A percentile compares a stretch with the other conserved stretches of the same genome.
Evolutionary conservation across 2,329 filamentous ascomycete genomes (phyloP).

Genomic region (Cladosporium sp.): DNA sequence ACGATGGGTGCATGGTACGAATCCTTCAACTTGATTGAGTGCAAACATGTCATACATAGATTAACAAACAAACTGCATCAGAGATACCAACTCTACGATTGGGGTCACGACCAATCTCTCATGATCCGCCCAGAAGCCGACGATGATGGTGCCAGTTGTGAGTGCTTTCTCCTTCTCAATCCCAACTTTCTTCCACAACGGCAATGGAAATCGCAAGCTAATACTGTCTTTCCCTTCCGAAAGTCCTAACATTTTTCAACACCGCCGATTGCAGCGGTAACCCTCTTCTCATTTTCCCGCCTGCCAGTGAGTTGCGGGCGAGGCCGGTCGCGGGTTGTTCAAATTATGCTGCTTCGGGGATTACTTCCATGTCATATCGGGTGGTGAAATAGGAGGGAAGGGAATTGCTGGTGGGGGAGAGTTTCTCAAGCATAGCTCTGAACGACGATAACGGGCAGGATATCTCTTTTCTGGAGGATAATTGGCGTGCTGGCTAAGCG

Average conservation of each 20-base stretch:
- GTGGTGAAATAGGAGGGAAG: neutral
- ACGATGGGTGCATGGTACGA: constrained; percentile 4
- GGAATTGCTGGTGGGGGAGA: too few relatives aligned
- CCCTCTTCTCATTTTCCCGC: constrained; percentile 2
- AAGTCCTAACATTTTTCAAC: constrained; percentile 2
- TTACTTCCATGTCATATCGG: constrained; percentile 5
- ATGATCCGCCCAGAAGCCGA: constrained; percentile 1
- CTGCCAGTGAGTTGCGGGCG: constrained; percentile 3
- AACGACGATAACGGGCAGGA: too few relatives aligned
- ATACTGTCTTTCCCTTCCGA: neutral
- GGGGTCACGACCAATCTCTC: constrained; percentile 6
- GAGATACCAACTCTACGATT: constrained; percentile 6
- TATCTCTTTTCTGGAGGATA: too few relatives aligned
- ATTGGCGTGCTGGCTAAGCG: too few relatives aligned
- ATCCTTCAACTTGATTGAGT: too few relatives aligned
- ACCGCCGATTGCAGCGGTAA: constrained; percentile 4
- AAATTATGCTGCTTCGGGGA: constrained; percentile 8
- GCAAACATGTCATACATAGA: neutral
- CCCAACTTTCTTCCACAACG: neutral
- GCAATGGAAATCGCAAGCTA: neutral
- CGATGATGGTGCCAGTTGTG: neutral
- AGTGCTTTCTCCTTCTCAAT: neutral
- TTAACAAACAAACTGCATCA: neutral
- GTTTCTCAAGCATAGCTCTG: too few relatives aligned
- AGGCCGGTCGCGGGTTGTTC: constrained; percentile 8